Evolutionary conservation across 2,329 filamentous ascomycete species (phyloP).

Genomic region (Simplicillium aogashimaense): DNA sequence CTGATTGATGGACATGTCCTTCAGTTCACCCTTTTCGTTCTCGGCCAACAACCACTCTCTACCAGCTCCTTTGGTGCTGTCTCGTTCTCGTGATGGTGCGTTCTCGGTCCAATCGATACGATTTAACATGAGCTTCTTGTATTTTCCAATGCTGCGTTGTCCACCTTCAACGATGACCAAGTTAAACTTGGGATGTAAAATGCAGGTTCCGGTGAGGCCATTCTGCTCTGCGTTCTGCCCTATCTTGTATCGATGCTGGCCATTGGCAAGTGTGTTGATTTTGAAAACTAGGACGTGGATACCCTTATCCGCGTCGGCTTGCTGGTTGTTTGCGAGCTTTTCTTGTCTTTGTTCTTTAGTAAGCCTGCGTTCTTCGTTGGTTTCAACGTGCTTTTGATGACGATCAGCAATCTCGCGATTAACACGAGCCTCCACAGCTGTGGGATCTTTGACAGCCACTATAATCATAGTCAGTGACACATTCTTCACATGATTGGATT

Average conservation of each 20-base stretch:
- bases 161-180: conserved; percentile 90
- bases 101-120: conserved; percentile 96
- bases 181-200: conserved; percentile 83
- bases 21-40: conserved; percentile 67
- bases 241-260: conserved; percentile 88
- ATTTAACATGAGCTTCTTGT: conserved; percentile 87
- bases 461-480: conserved; percentile 10
- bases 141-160: conserved; percentile 69
- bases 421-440: conserved; percentile 88
- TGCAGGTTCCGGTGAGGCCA: conserved; percentile 76
- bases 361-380: conserved; percentile 78
- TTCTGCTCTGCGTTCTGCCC: conserved; percentile 86
- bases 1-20: conserved; percentile 72
- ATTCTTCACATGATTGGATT: background rate
- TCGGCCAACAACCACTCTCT: conserved; percentile 72
- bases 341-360: conserved; percentile 80
- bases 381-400: conserved; percentile 62
- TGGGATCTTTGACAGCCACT: conserved; percentile 81
- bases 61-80: conserved; percentile 51
- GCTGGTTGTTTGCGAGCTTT: conserved; percentile 74
- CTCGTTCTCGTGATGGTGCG: conserved; percentile 52
- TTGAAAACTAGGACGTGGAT: conserved; percentile 83
- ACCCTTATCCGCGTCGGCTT: conserved; percentile 78
- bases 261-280: conserved; percentile 81
- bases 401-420: conserved; percentile 88